Percentiles rank a stretch among this genome's conserved stretches.
phyloP scores from a whole-genome alignment of 176 grass and related monocot genomes.

The Aegilops speltoides region DNA sequence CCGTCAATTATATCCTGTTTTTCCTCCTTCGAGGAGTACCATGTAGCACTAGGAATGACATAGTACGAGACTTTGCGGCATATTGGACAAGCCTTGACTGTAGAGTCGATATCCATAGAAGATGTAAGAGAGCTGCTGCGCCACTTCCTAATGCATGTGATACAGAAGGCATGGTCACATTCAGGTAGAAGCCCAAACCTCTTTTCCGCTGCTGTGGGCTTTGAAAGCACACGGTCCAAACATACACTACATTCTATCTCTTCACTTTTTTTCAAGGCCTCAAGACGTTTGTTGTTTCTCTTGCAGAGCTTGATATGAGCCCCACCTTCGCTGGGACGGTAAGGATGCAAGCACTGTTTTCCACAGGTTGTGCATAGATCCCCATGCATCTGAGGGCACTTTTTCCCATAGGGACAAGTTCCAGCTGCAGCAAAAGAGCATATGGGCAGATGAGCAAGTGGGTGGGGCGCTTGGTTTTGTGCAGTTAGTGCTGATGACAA shows the following conservation, averaged over 20 bases:
- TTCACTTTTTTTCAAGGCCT: conserved; percentile 72
- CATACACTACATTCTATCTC: conserved; percentile 90
- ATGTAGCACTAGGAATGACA: conserved; percentile 75
- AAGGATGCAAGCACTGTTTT: conserved; percentile 69
- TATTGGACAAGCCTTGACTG: conserved; percentile 83
- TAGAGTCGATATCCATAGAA: conserved; percentile 73
- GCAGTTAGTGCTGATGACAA: background rate
- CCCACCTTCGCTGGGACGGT: conserved; percentile 50
- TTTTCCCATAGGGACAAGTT: conserved; percentile 68
- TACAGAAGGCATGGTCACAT: conserved; percentile 90
- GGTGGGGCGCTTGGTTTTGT: conserved; percentile 16
- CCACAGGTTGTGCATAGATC: conserved; percentile 61
- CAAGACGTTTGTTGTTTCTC: conserved; percentile 64
- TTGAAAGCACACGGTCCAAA: conserved; percentile 78
- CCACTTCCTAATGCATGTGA: conserved; percentile 93
- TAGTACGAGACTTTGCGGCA: conserved; percentile 75
- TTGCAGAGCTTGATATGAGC: conserved; percentile 66
- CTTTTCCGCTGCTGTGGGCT: conserved; percentile 64
- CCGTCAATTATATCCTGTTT: conserved; percentile 78
- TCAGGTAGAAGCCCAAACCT: conserved; percentile 89
- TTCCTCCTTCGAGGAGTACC: conserved; percentile 84
- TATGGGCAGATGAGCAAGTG: conserved; percentile 54
- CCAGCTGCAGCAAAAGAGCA: conserved; percentile 83
- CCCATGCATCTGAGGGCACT: conserved; percentile 68
- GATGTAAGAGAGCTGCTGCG: conserved; percentile 74